Percentiles rank a stretch among this genome's conserved stretches.
Evolutionary conservation across 2,329 filamentous ascomycete genomes (phyloP).

Genomic region (Gnomoniopsis smithogilvyi): DNA sequence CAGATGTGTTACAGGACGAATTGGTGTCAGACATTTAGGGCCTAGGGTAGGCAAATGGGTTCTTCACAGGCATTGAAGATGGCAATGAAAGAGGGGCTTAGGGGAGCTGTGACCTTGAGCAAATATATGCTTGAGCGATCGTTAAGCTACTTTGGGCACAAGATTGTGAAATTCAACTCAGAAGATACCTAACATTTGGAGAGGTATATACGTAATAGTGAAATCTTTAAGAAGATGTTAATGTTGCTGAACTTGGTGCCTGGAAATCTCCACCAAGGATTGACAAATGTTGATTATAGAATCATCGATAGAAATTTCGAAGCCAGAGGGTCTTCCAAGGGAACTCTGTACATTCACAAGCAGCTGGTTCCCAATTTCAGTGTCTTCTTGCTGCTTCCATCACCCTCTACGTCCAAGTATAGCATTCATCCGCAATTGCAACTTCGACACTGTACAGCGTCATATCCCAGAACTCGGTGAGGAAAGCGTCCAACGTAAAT

Average conservation of each 20-base stretch:
- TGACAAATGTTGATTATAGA: no score
- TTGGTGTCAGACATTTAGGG: background rate
- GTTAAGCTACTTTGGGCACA: background rate
- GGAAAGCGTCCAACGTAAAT: constrained; percentile 24
- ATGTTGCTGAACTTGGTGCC: background rate
- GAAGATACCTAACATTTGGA: background rate
- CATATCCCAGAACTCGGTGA: constrained; percentile 25
- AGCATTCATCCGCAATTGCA: constrained; percentile 26
- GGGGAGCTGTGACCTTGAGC: background rate
- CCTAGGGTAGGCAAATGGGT: background rate
- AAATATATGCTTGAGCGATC: background rate
- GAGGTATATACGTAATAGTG: background rate
- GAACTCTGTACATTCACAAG: no score
- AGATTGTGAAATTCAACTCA: background rate
- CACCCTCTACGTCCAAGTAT: constrained; percentile 19
- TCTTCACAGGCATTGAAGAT: background rate
- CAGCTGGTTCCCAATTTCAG: no score
- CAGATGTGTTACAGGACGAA: background rate
- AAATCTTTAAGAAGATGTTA: background rate
- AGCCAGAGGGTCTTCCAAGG: no score
- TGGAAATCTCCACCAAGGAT: no score
- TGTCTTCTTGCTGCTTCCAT: background rate
- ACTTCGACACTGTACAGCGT: constrained; percentile 24
- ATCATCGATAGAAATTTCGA: no score
- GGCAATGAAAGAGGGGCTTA: background rate